Conservation (phyloP, 768 basidiomycete genomes). For the Lentinula lateritia region DNA sequence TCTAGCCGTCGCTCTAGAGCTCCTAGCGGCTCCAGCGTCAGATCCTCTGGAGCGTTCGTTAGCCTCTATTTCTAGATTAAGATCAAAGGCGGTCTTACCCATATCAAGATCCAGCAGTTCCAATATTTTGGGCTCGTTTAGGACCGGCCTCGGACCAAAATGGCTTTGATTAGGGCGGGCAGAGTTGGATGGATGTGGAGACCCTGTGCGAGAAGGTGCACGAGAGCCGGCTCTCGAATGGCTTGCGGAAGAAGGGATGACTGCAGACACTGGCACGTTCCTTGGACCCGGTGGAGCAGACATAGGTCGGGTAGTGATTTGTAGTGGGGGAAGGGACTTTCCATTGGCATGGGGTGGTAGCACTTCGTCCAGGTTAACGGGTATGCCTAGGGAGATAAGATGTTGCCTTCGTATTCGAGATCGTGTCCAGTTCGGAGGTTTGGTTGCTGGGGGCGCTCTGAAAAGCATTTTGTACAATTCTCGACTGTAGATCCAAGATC, state of each 20-base stretch:
- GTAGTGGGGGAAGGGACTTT: slow-evolving; percentile 69
- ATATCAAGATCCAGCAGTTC: slow-evolving; percentile 59
- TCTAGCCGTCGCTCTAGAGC: slow-evolving; percentile 62
- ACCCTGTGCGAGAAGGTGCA: slow-evolving; percentile 4
- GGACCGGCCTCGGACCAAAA: slow-evolving; percentile 73
- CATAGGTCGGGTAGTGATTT: slow-evolving; percentile 78
- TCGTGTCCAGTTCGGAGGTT: slow-evolving; percentile 92
- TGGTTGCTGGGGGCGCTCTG: slow-evolving; percentile 65
- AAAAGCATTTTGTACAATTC: slow-evolving; percentile 70
- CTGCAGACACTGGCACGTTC: slow-evolving; percentile 27
- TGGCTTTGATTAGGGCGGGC: slow-evolving; percentile 26
- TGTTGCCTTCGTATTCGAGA: slow-evolving; percentile 89
- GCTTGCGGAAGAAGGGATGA: slow-evolving; percentile 27
- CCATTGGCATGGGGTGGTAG: slow-evolving; percentile 54
- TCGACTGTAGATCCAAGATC: slow-evolving; percentile 45
- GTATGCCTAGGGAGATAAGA: slow-evolving; percentile 86
- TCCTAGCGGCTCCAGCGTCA: slow-evolving; percentile 66
- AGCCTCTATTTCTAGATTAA: background rate
- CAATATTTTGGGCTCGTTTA: slow-evolving; percentile 63
- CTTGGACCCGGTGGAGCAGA: slow-evolving; percentile 72
- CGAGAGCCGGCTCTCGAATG: slow-evolving; percentile 49
- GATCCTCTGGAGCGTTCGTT: slow-evolving; percentile 43
- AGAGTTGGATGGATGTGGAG: slow-evolving; percentile 28
- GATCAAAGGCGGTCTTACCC: slow-evolving; percentile 39
- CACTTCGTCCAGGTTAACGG: slow-evolving; percentile 93